A percentile compares a stretch with the other conserved stretches of the same genome.
phyloP scores from a whole-genome alignment of 345 rosid species.

The Psidium friedrichsthalianum region DNA sequence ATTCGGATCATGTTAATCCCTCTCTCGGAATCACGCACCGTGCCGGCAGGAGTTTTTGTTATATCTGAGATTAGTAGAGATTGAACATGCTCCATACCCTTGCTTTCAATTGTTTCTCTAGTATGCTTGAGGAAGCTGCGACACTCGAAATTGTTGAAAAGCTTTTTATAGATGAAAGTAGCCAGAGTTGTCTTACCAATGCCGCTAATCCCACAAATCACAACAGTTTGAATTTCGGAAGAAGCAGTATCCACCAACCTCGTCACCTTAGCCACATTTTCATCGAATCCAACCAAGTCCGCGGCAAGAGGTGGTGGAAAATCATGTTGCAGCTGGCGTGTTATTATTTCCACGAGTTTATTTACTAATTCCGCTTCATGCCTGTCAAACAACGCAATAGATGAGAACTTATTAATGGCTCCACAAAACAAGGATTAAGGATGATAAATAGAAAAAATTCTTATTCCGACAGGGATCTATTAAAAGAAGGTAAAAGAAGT shows the following conservation, averaged over 20 bases:
- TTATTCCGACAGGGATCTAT: background rate
- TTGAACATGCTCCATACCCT: background rate
- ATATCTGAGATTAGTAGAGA: background rate
- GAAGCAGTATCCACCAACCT: background rate
- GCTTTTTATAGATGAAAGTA: too few relatives aligned
- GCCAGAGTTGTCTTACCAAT: too few relatives aligned
- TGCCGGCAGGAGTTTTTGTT: too few relatives aligned
- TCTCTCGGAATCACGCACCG: background rate
- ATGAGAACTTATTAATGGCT: background rate
- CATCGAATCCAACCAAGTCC: background rate
- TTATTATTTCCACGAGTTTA: background rate
- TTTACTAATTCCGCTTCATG: background rate
- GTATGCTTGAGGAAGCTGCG: too few relatives aligned
- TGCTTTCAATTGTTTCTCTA: rapidly evolving
- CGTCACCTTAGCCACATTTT: background rate
- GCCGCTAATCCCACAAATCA: background rate
- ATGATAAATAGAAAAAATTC: background rate
- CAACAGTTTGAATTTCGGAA: background rate
- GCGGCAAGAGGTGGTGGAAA: background rate
- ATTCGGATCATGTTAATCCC: background rate
- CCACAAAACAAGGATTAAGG: background rate
- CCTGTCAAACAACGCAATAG: background rate
- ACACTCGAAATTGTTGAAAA: too few relatives aligned
- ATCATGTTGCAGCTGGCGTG: rapidly evolving
- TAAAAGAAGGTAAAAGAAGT: background rate